These are phyloP conservation scores for Candida odintsovae DNA, from an alignment of 805 yeast species.

Conservation along the genomic window DNA sequence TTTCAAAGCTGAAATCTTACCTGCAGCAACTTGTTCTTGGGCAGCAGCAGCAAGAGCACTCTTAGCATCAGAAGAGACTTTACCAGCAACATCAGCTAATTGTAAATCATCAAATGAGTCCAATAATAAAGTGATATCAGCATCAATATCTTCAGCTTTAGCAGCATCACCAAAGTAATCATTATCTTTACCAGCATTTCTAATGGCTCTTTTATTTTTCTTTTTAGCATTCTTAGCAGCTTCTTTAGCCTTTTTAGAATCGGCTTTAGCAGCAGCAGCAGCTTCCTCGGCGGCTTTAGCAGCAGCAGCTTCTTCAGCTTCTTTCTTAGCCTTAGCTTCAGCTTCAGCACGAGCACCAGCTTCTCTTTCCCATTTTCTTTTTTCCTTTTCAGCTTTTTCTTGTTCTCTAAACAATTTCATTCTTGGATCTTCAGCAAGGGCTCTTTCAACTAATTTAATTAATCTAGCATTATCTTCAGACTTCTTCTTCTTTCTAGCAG, in stretches of 20 bases:
- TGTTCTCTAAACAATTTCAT: slow-evolving; percentile 88
- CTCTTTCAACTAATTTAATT: slow-evolving; percentile 81
- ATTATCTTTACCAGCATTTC: slow-evolving; percentile 76
- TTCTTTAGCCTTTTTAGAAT: slow-evolving; percentile 93
- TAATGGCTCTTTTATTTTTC: slow-evolving; percentile 89
- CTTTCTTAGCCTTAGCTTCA: slow-evolving; percentile 82
- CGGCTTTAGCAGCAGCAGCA: slow-evolving; percentile 58
- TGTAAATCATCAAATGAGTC: slow-evolving; percentile 77
- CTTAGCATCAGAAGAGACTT: slow-evolving; percentile 57
- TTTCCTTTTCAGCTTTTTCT: slow-evolving; percentile 92
- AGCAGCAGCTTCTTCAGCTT: slow-evolving; percentile 82
- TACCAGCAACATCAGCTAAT: slow-evolving; percentile 67
- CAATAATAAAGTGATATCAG: slow-evolving; percentile 73
- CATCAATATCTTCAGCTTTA: slow-evolving; percentile 61
- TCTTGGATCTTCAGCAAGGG: slow-evolving; percentile 89
- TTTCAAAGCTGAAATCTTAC: slow-evolving; percentile 50
- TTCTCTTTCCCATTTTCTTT: slow-evolving; percentile 95
- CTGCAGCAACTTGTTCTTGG: slow-evolving; percentile 44
- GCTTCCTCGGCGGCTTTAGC: slow-evolving; percentile 72
- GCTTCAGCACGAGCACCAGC: slow-evolving; percentile 97
- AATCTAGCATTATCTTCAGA: slow-evolving; percentile 93
- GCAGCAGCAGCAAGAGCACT: slow-evolving; percentile 51
- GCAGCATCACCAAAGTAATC: slow-evolving; percentile 79
- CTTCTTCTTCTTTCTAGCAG: slow-evolving; percentile 95
- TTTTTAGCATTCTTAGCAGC: slow-evolving; percentile 84